Conservation (phyloP, 2,329 filamentous ascomycete genomes). For the Pyricularia sp. region DNA sequence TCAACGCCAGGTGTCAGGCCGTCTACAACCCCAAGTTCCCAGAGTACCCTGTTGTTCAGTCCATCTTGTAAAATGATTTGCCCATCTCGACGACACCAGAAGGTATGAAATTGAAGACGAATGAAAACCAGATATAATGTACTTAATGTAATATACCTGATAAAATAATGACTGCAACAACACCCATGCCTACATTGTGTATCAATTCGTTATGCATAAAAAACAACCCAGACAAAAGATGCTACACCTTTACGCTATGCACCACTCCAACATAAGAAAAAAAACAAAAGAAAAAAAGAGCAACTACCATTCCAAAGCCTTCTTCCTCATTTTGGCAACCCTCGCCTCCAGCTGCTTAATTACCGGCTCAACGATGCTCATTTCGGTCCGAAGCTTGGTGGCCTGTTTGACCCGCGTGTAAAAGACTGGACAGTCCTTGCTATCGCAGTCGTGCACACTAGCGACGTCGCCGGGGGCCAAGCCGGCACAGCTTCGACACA, state of each 20-base stretch:
- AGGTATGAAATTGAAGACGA: background rate
- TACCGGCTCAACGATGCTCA: conserved; percentile 20
- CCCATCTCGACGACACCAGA: background rate
- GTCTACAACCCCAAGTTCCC: background rate
- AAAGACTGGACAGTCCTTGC: conserved; percentile 84
- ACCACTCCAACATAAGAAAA: background rate
- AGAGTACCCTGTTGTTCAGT: background rate
- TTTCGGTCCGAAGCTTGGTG: conserved; percentile 30
- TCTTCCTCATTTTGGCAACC: conserved; percentile 10
- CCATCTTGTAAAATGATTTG: background rate
- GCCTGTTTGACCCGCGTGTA: conserved; percentile 60
- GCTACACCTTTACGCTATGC: background rate
- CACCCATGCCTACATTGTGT: background rate
- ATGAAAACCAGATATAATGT: background rate
- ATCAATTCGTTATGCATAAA: background rate
- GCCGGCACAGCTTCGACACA: conserved; percentile 73
- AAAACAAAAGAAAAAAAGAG: background rate
- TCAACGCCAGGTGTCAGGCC: background rate
- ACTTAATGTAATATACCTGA: background rate
- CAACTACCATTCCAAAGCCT: conserved; percentile 20
- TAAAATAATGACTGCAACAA: background rate
- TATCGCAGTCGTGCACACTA: conserved; percentile 52
- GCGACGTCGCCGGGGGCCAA: conserved; percentile 63
- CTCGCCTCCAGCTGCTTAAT: conserved; percentile 19
- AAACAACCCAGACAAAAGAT: background rate